phyloP scores from a whole-genome alignment of 192 early-diverging fungal genomes.

The Radiomyces spectabilis region DNA sequence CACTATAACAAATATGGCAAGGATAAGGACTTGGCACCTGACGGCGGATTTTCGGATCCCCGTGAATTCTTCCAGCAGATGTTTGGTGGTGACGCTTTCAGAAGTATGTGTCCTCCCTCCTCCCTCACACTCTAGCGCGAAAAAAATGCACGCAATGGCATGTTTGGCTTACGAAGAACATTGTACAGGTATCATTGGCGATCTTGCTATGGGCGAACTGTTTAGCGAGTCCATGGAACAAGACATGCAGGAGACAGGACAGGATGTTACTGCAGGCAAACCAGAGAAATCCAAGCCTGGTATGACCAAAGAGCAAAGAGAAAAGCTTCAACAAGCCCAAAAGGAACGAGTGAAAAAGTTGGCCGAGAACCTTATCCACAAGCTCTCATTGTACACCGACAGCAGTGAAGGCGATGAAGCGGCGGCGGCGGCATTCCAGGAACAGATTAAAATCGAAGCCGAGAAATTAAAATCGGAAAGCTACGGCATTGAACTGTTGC shows the following conservation, averaged over 20 bases:
- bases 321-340: conserved; percentile 44
- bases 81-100: conserved; percentile 82
- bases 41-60: conserved; percentile 55
- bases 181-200: conserved; percentile 74
- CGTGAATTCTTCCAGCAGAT: conserved; percentile 78
- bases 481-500: conserved; percentile 79
- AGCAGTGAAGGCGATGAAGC: conserved; percentile 37
- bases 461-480: conserved; percentile 73
- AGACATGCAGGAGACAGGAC: conserved; percentile 37
- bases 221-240: conserved; percentile 27
- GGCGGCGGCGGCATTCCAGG: conserved; percentile 53
- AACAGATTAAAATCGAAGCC: conserved; percentile 62
- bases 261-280: conserved; percentile 24
- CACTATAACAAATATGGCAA: conserved; percentile 78
- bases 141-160: neutral
- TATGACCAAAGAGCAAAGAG: conserved; percentile 43
- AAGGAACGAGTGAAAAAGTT: conserved; percentile 54
- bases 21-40: conserved; percentile 42
- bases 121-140: neutral
- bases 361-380: conserved; percentile 53
- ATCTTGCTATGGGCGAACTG: conserved; percentile 69
- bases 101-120: conserved; percentile 8
- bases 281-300: conserved; percentile 24
- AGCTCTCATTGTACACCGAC: conserved; percentile 67
- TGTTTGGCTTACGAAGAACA: neutral